These are phyloP conservation scores for Hypsizygus marmoreus DNA, from an alignment of 768 basidiomycete species.

Conservation along the genomic window DNA sequence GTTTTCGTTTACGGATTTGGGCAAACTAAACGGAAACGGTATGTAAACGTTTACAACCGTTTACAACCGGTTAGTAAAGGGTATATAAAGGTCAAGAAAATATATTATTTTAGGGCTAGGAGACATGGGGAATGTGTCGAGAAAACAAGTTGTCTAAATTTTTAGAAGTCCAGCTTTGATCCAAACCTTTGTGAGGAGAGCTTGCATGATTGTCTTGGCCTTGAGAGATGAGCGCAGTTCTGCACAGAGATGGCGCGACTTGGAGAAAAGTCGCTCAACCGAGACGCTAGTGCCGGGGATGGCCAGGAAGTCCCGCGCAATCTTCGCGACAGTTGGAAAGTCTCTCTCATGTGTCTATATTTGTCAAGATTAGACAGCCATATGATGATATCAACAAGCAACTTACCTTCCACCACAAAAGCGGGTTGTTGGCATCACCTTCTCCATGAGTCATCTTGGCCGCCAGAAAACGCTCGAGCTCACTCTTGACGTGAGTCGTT, in stretches of 20 bases:
- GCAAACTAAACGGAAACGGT: slow-evolving; percentile 23
- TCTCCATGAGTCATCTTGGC: slow-evolving; percentile 2
- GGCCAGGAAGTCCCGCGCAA: slow-evolving; percentile 33
- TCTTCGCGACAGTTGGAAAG: slow-evolving; percentile 29
- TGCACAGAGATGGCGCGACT: slow-evolving; percentile 29
- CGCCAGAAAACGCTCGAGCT: slow-evolving; percentile 3
- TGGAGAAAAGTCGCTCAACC: slow-evolving; percentile 33
- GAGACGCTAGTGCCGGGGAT: slow-evolving; percentile 35
- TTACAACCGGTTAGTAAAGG: slow-evolving; percentile 20
- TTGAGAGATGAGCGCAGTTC: slow-evolving; percentile 28
- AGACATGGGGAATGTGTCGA: no score
- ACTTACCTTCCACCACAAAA: slow-evolving; percentile 34
- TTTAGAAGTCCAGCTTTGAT: slow-evolving; percentile 23
- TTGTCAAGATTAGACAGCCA: not conserved
- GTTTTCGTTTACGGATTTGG: slow-evolving; percentile 21
- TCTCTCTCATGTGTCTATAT: slow-evolving; percentile 19
- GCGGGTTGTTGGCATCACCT: slow-evolving; percentile 17
- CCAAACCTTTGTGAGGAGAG: slow-evolving; percentile 31
- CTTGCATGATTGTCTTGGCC: slow-evolving; percentile 26
- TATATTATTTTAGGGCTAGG: not conserved
- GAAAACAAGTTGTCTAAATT: no score
- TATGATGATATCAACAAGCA: slow-evolving; percentile 1
- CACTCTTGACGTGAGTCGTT: not conserved
- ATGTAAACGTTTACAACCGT: slow-evolving; percentile 25
- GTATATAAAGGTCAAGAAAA: slow-evolving; percentile 1